Evolutionary conservation across 1,139 yeast species (phyloP), one percentile per base, ranked within the genome.

Genomic region (Pneumocystis oryctolagi): DNA sequence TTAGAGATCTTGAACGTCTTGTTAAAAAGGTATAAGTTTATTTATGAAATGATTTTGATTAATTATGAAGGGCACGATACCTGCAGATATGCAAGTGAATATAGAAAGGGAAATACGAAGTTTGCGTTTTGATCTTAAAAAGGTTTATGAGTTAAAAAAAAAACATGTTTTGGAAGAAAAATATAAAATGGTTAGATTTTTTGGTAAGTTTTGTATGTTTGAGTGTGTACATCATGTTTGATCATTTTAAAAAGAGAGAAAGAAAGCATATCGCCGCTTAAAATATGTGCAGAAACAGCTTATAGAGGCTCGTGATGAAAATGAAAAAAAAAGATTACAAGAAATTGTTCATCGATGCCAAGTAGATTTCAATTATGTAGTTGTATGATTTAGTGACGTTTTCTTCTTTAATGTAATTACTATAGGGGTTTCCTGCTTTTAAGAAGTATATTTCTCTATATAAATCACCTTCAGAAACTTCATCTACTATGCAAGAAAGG

Each of bases 181-280:
- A 74, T 92, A 94, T 73, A 97, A 89, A 71, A 90, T 89, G 94
- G 92, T 92, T 61, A 80, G 94, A 68, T 92, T 94, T 71, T 88
- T 92, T 67, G 66, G 66, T 64, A 60, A 12, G 66, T 28, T 47
- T 30, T 18, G 18, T 28, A 3, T 12, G 0, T 42, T 12, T 9
- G 2, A 32, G 28, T 62, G 25, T 31, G 14, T 39, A 34, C 28
- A n/a, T 60, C 20, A 16, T 31, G n/a, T 39, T 55, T 62, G 18
- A 59, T 58, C 5, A 14, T 20, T 25, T 8, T 18, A 30, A 3
- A 40, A 25, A 64, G 98, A 92, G 73, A 81, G 81, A 70, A 89
- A 90, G 76, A 94, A 92, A 79, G 95, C 97, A 0, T 70, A 81
- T 39, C 79, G 97, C 70, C 82, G 79, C 67, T 82, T 86, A 61